Percentiles rank a stretch among this genome's conserved stretches.
Conservation (phyloP, 2,329 filamentous ascomycete species). For the Aspergillus ochraceoroseus region DNA sequence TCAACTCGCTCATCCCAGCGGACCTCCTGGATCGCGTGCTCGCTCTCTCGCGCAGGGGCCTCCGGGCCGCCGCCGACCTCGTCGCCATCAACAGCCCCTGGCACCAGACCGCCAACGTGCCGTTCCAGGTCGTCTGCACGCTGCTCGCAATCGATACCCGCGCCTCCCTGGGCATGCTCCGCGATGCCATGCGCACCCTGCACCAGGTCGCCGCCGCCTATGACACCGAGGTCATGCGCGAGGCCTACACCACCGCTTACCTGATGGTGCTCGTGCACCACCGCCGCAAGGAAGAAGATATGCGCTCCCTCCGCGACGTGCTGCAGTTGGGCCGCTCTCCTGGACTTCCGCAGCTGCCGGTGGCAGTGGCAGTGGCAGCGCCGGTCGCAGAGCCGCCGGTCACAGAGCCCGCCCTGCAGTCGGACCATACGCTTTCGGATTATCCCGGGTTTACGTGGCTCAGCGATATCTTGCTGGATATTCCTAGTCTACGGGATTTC, state of each 20-base stretch:
- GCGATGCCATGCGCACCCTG: constrained; percentile 50
- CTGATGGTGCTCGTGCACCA: constrained; percentile 52
- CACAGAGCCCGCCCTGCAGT: constrained; percentile 11
- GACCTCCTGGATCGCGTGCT: constrained; percentile 48
- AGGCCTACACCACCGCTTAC: constrained; percentile 53
- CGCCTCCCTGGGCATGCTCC: constrained; percentile 47
- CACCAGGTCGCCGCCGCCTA: constrained; percentile 43
- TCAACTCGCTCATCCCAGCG: constrained; percentile 46
- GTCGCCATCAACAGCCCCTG: constrained; percentile 48
- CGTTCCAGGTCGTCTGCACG: constrained; percentile 55
- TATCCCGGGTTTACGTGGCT: constrained; percentile 42
- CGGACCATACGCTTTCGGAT: constrained; percentile 24
- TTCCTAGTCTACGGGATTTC: constrained; percentile 44
- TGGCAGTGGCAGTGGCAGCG: too few species aligned
- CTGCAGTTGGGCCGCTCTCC: too few species aligned
- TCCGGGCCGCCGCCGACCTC: constrained; percentile 48
- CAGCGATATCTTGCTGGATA: constrained; percentile 43
- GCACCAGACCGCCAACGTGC: constrained; percentile 58
- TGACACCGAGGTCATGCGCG: constrained; percentile 48
- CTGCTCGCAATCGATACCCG: constrained; percentile 53
- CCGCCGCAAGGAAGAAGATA: constrained; percentile 46
- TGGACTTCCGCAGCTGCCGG: too few species aligned
- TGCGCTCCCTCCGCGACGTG: constrained; percentile 37
- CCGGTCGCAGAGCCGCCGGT: constrained; percentile 14
- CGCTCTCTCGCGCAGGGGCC: constrained; percentile 41